Percentiles rank a stretch among this genome's conserved stretches.
Conservation (phyloP, 768 basidiomycete species). For the Mycena vitilis region DNA sequence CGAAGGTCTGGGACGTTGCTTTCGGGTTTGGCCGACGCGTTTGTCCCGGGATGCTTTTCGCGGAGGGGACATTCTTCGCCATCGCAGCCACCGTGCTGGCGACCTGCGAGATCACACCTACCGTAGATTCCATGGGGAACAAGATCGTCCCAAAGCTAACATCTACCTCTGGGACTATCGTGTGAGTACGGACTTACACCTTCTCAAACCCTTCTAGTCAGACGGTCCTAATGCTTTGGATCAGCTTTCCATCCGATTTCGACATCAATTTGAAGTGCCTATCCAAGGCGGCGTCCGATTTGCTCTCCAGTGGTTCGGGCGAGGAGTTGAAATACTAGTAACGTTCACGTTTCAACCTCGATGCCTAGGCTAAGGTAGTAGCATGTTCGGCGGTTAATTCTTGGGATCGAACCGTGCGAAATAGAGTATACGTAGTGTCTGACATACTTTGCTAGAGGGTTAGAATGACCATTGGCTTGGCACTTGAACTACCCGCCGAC, state of each 20-base stretch:
- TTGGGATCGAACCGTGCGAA: too few species aligned
- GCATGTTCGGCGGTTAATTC: too few species aligned
- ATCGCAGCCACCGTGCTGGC: not conserved
- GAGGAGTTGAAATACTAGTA: not conserved
- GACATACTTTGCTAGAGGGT: too few species aligned
- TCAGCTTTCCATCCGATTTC: slow-evolving; percentile 6
- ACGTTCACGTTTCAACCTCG: too few species aligned
- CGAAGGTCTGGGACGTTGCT: not conserved
- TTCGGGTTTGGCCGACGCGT: slow-evolving; percentile 18
- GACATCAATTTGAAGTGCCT: not conserved
- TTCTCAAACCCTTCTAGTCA: too few species aligned
- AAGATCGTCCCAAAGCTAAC: not conserved
- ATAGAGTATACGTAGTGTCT: too few species aligned
- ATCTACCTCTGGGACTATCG: slow-evolving; percentile 4
- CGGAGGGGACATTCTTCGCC: slow-evolving; percentile 7
- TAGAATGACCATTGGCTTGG: too few species aligned
- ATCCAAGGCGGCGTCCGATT: not conserved
- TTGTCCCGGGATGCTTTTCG: slow-evolving; percentile 12
- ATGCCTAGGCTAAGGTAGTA: too few species aligned
- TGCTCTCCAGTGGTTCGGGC: not conserved
- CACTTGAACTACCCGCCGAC: too few species aligned
- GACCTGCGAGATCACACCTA: slow-evolving; percentile 15
- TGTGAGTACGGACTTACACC: not conserved
- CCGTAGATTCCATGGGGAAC: not conserved
- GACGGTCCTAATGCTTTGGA: not conserved